Conservation (phyloP, 495 filamentous ascomycete genomes). For the Penicillium fimorum region DNA sequence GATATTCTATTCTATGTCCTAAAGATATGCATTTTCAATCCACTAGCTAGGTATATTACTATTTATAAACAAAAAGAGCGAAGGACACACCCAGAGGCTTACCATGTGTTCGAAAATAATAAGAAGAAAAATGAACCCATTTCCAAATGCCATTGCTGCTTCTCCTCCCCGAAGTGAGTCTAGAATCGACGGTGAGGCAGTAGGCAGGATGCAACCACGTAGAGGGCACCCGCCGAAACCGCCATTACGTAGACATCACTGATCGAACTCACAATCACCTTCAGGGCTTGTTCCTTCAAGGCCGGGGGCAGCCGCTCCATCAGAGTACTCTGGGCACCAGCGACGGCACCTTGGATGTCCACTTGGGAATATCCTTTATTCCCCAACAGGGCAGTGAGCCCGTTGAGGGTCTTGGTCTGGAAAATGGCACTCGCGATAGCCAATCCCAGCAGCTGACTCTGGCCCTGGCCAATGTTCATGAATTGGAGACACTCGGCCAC, state of each 20-base stretch:
- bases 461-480: conserved; percentile 1
- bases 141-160: neutral
- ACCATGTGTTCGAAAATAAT: neutral
- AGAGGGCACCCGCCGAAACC: neutral
- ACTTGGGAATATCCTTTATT: too few species aligned
- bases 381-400: too few species aligned
- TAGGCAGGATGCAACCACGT: neutral
- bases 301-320: too few species aligned
- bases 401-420: neutral
- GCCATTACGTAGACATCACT: neutral
- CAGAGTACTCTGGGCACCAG: too few species aligned
- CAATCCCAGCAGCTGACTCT: neutral
- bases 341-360: too few species aligned
- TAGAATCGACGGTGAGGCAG: neutral
- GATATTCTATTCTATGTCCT: neutral
- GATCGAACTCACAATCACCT: neutral
- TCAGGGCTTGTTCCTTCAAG: neutral
- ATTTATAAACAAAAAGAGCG: neutral
- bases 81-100: neutral
- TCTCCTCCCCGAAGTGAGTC: neutral
- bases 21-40: neutral
- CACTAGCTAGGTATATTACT: too few species aligned
- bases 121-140: neutral
- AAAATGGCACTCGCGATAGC: neutral
- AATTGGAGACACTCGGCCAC: neutral